A percentile compares a stretch with the other conserved stretches of the same genome.
Evolutionary conservation across 2,329 filamentous ascomycete species (phyloP).

Genomic region (Penicillium sp.): DNA sequence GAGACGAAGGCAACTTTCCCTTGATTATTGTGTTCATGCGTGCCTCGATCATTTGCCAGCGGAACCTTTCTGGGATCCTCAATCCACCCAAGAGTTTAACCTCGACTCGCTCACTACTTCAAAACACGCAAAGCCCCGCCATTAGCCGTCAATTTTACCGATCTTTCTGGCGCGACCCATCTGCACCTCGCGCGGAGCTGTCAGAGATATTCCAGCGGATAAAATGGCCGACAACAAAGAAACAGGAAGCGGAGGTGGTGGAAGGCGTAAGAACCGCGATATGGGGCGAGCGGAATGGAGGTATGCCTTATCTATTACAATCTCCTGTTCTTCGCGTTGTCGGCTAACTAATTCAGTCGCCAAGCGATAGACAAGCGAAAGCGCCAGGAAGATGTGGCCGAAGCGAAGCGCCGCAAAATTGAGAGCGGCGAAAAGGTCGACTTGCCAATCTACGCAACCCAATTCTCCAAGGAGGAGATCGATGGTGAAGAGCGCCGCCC

Average conservation of each 20-base stretch:
- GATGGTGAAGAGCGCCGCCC: conserved; percentile 81
- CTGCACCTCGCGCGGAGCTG: conserved; percentile 14
- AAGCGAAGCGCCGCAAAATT: conserved; percentile 56
- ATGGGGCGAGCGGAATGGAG: conserved; percentile 65
- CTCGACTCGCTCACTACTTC: background rate
- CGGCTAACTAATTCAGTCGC: conserved; percentile 54
- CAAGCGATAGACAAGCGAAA: conserved; percentile 53
- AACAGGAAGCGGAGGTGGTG: conserved; percentile 35
- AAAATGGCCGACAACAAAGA: conserved; percentile 38
- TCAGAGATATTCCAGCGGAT: conserved; percentile 20
- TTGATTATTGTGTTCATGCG: conserved; percentile 10
- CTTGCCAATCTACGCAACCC: conserved; percentile 54
- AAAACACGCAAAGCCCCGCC: background rate
- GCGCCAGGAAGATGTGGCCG: conserved; percentile 51
- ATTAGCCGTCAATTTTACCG: background rate
- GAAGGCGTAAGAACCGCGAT: conserved; percentile 62
- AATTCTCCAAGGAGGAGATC: conserved; percentile 76
- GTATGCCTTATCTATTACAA: conserved; percentile 45
- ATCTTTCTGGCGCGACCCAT: background rate
- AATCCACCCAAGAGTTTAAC: background rate
- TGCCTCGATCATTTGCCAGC: conserved; percentile 21
- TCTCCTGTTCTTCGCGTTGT: conserved; percentile 13
- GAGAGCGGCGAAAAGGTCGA: conserved; percentile 46
- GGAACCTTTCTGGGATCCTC: conserved; percentile 16
- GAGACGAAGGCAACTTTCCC: conserved; percentile 10